phyloP scores from a whole-genome alignment of 116 monocot species.

The Cymodocea nodosa region DNA sequence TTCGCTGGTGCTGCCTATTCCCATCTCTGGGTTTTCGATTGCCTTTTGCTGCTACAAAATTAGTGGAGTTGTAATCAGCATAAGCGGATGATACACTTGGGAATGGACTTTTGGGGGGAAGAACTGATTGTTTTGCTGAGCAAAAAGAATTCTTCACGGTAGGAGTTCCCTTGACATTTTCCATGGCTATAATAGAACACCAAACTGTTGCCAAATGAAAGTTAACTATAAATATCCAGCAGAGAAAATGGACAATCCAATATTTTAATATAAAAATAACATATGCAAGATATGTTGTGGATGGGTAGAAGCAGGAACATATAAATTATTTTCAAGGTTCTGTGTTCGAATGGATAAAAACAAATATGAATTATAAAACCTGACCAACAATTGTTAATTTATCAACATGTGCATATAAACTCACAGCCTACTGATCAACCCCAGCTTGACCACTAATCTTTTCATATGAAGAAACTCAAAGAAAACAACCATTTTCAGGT shows the following conservation, averaged over 20 bases:
- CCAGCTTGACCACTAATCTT: too few relatives aligned
- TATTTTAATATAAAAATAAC: too few relatives aligned
- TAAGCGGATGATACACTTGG: constrained; percentile 32
- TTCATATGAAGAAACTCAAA: too few relatives aligned
- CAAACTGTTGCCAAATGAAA: neutral
- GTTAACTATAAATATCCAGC: neutral
- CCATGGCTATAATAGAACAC: constrained; percentile 20
- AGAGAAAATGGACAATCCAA: neutral
- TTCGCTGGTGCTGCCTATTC: constrained; percentile 53
- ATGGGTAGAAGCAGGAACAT: too few relatives aligned
- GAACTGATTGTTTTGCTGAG: constrained; percentile 44
- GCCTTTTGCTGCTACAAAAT: constrained; percentile 14
- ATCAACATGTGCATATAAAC: too few relatives aligned
- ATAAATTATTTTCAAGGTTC: too few relatives aligned
- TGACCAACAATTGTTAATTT: too few relatives aligned
- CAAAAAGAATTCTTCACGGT: constrained; percentile 21
- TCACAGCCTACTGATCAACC: too few relatives aligned
- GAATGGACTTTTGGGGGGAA: constrained; percentile 74
- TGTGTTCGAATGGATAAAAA: too few relatives aligned
- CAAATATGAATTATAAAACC: too few relatives aligned
- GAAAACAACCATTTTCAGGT: too few relatives aligned
- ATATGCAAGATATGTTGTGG: too few relatives aligned
- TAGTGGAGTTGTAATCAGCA: constrained; percentile 22
- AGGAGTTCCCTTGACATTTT: constrained; percentile 27
- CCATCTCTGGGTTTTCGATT: constrained; percentile 31